phyloP scores from a whole-genome alignment of 768 basidiomycete genomes.

The Kwoniella mangroviensis region DNA sequence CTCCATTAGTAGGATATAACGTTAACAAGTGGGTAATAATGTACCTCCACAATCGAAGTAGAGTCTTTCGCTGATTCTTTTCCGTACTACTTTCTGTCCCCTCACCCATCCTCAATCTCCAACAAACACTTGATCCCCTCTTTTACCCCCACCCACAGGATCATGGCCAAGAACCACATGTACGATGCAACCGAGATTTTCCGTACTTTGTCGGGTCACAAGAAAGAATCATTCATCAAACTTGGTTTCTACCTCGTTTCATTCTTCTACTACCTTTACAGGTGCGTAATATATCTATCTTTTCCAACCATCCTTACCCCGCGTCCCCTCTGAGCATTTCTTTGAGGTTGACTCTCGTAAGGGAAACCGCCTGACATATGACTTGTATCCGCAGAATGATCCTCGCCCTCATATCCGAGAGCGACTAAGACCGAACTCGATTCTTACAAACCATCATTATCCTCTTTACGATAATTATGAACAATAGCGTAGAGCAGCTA shows the following conservation, averaged over 20 bases:
- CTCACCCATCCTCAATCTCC: too few species aligned
- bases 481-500: too few species aligned
- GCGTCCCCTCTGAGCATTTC: too few species aligned
- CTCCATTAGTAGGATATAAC: constrained; percentile 83
- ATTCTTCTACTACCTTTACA: constrained; percentile 78
- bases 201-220: constrained; percentile 87
- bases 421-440: constrained; percentile 13
- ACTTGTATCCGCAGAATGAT: constrained; percentile 70
- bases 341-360: too few species aligned
- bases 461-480: too few species aligned
- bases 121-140: too few species aligned
- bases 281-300: constrained; percentile 41
- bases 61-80: neutral
- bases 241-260: constrained; percentile 65
- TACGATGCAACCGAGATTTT: constrained; percentile 99
- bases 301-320: neutral
- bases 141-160: constrained; percentile 62
- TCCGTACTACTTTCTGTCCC: too few species aligned
- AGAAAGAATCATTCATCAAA: constrained; percentile 95
- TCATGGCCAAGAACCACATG: constrained; percentile 92
- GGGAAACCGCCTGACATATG: neutral
- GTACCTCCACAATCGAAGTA: too few species aligned
- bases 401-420: constrained; percentile 73
- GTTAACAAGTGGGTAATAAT: constrained; percentile 79
- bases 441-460: too few species aligned